Conservation (phyloP, 1,284 basidiomycete genomes). For the Pterulicium gracile region DNA sequence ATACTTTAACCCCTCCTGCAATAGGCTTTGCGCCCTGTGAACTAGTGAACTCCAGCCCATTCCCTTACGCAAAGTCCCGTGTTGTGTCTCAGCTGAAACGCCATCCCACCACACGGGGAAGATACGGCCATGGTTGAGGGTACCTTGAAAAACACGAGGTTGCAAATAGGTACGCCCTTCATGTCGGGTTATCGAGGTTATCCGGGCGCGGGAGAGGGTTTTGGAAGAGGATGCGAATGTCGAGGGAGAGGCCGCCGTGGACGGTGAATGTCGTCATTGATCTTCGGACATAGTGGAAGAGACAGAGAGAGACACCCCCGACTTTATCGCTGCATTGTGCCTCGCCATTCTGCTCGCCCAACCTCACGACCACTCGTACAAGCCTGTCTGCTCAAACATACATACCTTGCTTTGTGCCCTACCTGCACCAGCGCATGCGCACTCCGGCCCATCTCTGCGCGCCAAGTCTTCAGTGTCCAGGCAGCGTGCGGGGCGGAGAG, state of each 20-base stretch:
- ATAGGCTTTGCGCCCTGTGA: constrained; percentile 93
- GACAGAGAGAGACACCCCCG: no score
- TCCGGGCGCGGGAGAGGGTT: constrained; percentile 95
- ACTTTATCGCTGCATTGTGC: no score
- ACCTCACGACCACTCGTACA: no score
- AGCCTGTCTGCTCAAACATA: no score
- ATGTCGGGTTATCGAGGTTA: no score
- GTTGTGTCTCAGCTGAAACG: constrained; percentile 93
- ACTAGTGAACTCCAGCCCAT: constrained; percentile 93
- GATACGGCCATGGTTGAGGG: constrained; percentile 92
- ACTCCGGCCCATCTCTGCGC: no score
- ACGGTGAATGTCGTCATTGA: constrained; percentile 90
- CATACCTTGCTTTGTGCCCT: no score
- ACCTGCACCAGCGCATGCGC: no score
- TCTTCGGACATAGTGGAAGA: no score
- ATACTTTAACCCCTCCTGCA: constrained; percentile 97
- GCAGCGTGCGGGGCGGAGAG: no score
- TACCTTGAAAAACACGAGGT: constrained; percentile 95
- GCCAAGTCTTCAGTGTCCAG: no score
- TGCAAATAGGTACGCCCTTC: constrained; percentile 99
- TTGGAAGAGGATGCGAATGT: constrained; percentile 61
- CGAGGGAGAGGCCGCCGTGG: constrained; percentile 89
- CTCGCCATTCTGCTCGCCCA: no score
- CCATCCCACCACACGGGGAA: constrained; percentile 90
- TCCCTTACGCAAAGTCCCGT: constrained; percentile 81